Conservation (phyloP, 768 basidiomycete genomes). For the Scleroderma citrinum region DNA sequence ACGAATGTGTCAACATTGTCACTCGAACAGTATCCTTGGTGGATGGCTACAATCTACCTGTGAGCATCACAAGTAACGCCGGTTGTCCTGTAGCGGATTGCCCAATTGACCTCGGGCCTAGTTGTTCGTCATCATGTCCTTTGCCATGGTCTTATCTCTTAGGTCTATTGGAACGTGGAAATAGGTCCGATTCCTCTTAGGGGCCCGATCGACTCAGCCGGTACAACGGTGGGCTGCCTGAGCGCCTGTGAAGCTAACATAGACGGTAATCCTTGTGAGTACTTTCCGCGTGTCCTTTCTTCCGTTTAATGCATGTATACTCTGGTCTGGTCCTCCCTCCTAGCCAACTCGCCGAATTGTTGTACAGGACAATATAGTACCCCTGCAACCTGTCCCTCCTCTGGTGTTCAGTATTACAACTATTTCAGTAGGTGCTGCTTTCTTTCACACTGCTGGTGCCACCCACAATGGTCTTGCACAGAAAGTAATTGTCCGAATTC, state of each 20-base stretch:
- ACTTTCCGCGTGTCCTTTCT: not conserved
- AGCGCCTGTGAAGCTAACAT: constrained; percentile 46
- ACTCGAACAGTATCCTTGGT: constrained; percentile 49
- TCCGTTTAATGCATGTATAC: not conserved
- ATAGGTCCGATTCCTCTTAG: constrained; percentile 45
- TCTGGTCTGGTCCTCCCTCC: not conserved
- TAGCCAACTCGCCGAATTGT: constrained; percentile 57
- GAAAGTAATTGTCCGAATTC: constrained; percentile 39
- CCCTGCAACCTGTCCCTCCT: constrained; percentile 49
- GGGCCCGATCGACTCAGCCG: constrained; percentile 49
- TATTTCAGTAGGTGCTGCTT: constrained; percentile 39
- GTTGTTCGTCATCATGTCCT: constrained; percentile 34
- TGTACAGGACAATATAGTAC: constrained; percentile 54
- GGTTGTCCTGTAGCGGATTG: constrained; percentile 54
- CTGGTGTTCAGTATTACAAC: constrained; percentile 34
- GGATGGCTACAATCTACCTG: constrained; percentile 60
- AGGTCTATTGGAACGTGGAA: not conserved
- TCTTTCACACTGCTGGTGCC: not conserved
- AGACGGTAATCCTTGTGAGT: constrained; percentile 28
- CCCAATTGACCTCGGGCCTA: constrained; percentile 53
- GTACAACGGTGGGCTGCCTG: constrained; percentile 54
- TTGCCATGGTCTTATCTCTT: not conserved
- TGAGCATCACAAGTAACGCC: constrained; percentile 49
- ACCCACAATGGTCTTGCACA: constrained; percentile 14
- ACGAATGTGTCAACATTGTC: not conserved